Percentiles rank a stretch among this genome's conserved stretches.
phyloP scores from a whole-genome alignment of 768 basidiomycete genomes.

The Harrya chromipes region DNA sequence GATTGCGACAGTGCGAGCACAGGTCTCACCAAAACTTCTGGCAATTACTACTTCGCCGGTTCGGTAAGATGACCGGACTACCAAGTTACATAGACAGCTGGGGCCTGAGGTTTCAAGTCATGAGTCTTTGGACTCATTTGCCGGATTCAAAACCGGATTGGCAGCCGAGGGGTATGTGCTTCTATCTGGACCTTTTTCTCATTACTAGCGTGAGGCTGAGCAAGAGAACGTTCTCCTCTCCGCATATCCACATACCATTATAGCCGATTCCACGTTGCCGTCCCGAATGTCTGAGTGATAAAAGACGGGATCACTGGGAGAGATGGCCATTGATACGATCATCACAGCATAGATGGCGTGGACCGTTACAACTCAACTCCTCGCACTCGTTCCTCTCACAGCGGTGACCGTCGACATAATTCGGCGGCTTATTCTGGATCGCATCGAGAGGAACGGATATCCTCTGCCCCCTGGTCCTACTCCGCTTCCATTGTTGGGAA shows the following conservation, averaged over 20 bases:
- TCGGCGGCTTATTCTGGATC: slow-evolving; percentile 2
- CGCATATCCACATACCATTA: neutral
- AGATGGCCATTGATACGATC: neutral
- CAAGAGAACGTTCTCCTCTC: neutral
- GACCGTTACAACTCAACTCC: neutral
- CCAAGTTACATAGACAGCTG: too few species aligned
- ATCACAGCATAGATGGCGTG: slow-evolving; percentile 5
- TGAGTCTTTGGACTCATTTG: too few species aligned
- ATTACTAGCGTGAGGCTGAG: neutral
- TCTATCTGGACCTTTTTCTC: too few species aligned
- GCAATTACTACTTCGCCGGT: too few species aligned
- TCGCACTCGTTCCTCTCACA: slow-evolving; percentile 1
- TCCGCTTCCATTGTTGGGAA: slow-evolving; percentile 20
- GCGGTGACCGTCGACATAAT: neutral
- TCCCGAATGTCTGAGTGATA: neutral
- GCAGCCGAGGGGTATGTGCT: too few species aligned
- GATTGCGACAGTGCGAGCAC: too few species aligned
- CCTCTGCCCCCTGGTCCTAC: slow-evolving; percentile 22
- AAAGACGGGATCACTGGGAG: neutral
- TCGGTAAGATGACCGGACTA: too few species aligned
- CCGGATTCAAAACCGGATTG: too few species aligned
- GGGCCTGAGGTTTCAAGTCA: too few species aligned
- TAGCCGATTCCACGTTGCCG: neutral
- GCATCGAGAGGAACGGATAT: slow-evolving; percentile 10
- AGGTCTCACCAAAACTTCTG: too few species aligned